Conservation (phyloP, 257 asterid species). For the Nicotiana attenuata region DNA sequence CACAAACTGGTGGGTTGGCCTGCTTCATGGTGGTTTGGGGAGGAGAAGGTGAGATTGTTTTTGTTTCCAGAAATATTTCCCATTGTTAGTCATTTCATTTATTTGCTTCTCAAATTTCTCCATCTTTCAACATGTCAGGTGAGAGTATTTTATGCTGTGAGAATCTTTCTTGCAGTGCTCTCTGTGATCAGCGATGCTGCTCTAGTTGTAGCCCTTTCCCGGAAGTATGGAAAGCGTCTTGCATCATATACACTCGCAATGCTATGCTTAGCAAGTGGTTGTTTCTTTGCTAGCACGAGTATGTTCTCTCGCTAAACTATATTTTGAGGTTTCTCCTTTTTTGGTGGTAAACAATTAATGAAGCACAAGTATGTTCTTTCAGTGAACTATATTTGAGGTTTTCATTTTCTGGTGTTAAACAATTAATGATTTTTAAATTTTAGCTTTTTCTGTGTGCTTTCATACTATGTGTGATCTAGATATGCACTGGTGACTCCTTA, state of each 20-base stretch:
- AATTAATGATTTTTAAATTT: conserved; percentile 4
- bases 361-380: conserved; percentile 45
- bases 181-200: conserved; percentile 81
- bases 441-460: not conserved
- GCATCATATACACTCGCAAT: conserved; percentile 91
- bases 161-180: conserved; percentile 68
- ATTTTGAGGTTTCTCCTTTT: not conserved
- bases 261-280: conserved; percentile 97
- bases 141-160: conserved; percentile 82
- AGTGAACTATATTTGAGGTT: not conserved
- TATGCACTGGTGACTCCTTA: not conserved
- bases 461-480: not conserved
- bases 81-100: not conserved
- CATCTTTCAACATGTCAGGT: conserved; percentile 50
- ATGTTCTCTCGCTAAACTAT: not conserved
- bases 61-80: not conserved
- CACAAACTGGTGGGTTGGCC: conserved; percentile 83
- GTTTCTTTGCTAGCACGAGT: conserved; percentile 98
- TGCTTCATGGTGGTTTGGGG: conserved; percentile 90
- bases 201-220: conserved; percentile 86
- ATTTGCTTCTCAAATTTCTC: conserved; percentile 16
- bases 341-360: not conserved
- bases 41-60: conserved; percentile 64
- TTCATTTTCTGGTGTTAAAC: not conserved
- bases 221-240: conserved; percentile 92